phyloP scores from a whole-genome alignment of 768 basidiomycete genomes.

The Tubosaeta sp. region DNA sequence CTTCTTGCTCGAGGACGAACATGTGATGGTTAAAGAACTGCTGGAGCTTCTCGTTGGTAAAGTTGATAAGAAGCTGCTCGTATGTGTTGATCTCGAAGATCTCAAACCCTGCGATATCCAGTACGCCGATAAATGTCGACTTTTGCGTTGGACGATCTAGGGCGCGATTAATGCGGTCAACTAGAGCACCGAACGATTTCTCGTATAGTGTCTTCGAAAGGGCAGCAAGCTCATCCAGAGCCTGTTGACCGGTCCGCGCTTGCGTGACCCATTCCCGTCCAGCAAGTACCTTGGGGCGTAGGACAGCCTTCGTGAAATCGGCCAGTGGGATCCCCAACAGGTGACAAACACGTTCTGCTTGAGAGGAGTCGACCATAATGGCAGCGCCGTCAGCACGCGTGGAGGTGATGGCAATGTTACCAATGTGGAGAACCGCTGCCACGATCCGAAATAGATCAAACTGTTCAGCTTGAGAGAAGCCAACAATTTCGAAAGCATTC shows the following conservation, averaged over 20 bases:
- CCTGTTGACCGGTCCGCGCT: conserved; percentile 86
- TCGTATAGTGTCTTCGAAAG: conserved; percentile 96
- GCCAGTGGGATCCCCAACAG: conserved; percentile 82
- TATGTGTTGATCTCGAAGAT: conserved; percentile 94
- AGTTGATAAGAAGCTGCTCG: conserved; percentile 98
- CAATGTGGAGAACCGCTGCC: conserved; percentile 91
- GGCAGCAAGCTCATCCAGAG: conserved; percentile 85
- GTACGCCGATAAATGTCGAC: conserved; percentile 93
- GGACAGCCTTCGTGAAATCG: conserved; percentile 84
- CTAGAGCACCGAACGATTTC: conserved; percentile 90
- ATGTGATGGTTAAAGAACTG: conserved; percentile 99
- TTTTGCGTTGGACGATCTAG: conserved; percentile 90
- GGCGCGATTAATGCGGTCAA: conserved; percentile 92
- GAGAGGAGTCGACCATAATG: conserved; percentile 71
- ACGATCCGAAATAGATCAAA: conserved; percentile 91
- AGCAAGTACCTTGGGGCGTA: conserved; percentile 87
- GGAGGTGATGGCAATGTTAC: conserved; percentile 82
- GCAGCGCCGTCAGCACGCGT: conserved; percentile 72
- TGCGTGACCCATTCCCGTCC: conserved; percentile 97
- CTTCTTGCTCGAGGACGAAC: conserved; percentile 99
- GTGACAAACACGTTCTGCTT: conserved; percentile 87
- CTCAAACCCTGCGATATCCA: conserved; percentile 99
- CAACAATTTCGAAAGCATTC: conserved; percentile 85
- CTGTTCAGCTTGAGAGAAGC: conserved; percentile 81
- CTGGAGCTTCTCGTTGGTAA: conserved; percentile 97